phyloP scores from a whole-genome alignment of 352 stramenopile species.

The Phytophthora fragariaefolia region DNA sequence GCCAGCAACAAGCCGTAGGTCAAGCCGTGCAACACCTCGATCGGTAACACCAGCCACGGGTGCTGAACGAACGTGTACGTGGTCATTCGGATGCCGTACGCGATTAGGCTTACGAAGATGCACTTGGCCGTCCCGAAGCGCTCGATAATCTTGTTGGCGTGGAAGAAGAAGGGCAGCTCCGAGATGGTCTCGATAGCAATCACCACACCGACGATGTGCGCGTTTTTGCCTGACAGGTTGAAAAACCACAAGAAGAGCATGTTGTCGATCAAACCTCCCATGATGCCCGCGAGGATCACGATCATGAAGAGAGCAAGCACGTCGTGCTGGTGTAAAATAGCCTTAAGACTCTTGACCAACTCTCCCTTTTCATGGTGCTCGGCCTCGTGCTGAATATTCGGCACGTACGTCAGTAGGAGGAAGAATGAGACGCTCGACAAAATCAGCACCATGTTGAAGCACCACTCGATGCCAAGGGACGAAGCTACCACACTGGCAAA shows the following conservation, averaged over 20 bases:
- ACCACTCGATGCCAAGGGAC: slow-evolving; percentile 46
- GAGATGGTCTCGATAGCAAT: slow-evolving; percentile 49
- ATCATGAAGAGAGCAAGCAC: slow-evolving; percentile 45
- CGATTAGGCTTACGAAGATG: slow-evolving; percentile 41
- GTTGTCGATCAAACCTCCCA: slow-evolving; percentile 43
- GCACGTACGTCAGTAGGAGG: slow-evolving; percentile 45
- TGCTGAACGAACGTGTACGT: slow-evolving; percentile 47
- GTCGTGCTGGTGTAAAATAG: slow-evolving; percentile 39
- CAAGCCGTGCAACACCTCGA: slow-evolving; percentile 50
- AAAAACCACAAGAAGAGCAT: slow-evolving; percentile 48
- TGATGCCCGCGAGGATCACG: slow-evolving; percentile 43
- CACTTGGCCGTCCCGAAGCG: slow-evolving; percentile 45
- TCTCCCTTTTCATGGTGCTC: slow-evolving; percentile 42
- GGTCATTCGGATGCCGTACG: slow-evolving; percentile 47
- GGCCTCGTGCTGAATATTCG: slow-evolving; percentile 41
- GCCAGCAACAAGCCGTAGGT: slow-evolving; percentile 50
- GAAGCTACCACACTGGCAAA: slow-evolving; percentile 52
- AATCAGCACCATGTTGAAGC: slow-evolving; percentile 59
- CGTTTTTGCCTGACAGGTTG: slow-evolving; percentile 42
- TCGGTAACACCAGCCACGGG: slow-evolving; percentile 45
- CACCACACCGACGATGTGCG: slow-evolving; percentile 47
- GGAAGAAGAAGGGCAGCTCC: slow-evolving; percentile 56
- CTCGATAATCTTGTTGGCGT: slow-evolving; percentile 53
- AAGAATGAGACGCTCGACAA: slow-evolving; percentile 45
- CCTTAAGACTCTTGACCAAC: slow-evolving; percentile 37